Percentiles rank a stretch among this genome's conserved stretches.
phyloP scores from a whole-genome alignment of 768 basidiomycete species.

The Astraeus odoratus region DNA sequence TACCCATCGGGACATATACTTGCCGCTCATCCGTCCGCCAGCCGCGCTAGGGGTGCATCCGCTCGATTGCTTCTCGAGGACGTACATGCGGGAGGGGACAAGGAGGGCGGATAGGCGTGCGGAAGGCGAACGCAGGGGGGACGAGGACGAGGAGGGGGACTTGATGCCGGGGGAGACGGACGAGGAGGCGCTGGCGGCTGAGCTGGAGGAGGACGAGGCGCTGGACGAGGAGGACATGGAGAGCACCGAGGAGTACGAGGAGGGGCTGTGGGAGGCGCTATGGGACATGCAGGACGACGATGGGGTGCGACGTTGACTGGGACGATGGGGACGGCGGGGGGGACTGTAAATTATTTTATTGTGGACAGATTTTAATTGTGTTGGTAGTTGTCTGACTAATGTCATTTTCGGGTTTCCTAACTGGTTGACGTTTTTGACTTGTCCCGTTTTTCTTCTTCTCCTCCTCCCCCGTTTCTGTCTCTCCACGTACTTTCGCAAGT shows the following conservation, averaged over 20 bases:
- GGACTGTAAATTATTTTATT: no score
- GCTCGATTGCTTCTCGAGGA: constrained; percentile 13
- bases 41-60: constrained; percentile 7
- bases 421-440: constrained; percentile 7
- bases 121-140: no score
- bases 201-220: constrained; percentile 37
- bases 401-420: no score
- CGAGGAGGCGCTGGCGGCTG: constrained; percentile 29
- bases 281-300: no score
- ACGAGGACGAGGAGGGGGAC: constrained; percentile 14
- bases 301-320: no score
- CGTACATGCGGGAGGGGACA: constrained; percentile 18
- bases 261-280: constrained; percentile 36
- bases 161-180: constrained; percentile 31
- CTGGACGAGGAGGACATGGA: constrained; percentile 33
- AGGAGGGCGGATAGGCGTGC: constrained; percentile 10
- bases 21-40: constrained; percentile 32
- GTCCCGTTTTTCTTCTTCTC: constrained; percentile 5
- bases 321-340: no score
- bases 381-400: no score
- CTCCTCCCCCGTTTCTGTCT: constrained; percentile 14
- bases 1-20: constrained; percentile 26
- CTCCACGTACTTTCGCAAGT: no score
- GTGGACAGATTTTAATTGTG: no score
- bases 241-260: constrained; percentile 31